Conservation (phyloP, 139 green algal genomes). For the Micractinium sp. region DNA sequence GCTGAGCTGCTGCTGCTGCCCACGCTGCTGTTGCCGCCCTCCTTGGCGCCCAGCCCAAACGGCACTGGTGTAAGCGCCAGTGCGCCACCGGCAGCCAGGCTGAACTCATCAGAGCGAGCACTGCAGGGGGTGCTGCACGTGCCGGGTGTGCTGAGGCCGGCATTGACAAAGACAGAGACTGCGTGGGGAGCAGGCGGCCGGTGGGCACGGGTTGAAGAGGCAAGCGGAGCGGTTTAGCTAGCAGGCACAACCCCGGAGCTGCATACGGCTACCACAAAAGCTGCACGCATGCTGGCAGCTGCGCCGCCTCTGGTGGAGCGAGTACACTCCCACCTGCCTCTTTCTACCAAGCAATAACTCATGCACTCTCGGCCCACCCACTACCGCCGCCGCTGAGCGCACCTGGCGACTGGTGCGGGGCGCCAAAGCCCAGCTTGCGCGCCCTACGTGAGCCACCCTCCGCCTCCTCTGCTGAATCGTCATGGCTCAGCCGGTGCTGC, state of each 20-base stretch:
- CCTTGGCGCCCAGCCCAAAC: neutral
- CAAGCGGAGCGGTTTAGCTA: neutral
- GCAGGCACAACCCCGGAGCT: neutral
- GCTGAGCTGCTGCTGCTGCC: neutral
- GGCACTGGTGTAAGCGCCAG: conserved; percentile 19
- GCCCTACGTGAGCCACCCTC: neutral
- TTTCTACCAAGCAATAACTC: neutral
- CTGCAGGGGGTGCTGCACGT: conserved; percentile 22
- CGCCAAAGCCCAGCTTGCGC: neutral
- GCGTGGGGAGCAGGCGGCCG: neutral
- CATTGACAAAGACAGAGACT: conserved; percentile 2
- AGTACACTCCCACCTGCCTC: neutral
- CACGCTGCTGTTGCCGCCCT: neutral
- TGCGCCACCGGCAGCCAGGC: neutral
- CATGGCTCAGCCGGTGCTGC: neutral
- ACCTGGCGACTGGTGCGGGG: neutral
- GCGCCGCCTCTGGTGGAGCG: too few relatives aligned
- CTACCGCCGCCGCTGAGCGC: neutral
- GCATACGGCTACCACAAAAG: too few relatives aligned
- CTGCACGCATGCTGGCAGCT: neutral
- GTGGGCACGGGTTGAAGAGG: neutral
- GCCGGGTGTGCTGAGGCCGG: neutral
- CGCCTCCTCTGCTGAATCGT: conserved; percentile 1
- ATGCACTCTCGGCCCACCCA: too few relatives aligned
- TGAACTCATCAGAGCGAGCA: neutral